phyloP scores from a whole-genome alignment of 148 eudicot genomes.

The Rhododendron kiyosumense region DNA sequence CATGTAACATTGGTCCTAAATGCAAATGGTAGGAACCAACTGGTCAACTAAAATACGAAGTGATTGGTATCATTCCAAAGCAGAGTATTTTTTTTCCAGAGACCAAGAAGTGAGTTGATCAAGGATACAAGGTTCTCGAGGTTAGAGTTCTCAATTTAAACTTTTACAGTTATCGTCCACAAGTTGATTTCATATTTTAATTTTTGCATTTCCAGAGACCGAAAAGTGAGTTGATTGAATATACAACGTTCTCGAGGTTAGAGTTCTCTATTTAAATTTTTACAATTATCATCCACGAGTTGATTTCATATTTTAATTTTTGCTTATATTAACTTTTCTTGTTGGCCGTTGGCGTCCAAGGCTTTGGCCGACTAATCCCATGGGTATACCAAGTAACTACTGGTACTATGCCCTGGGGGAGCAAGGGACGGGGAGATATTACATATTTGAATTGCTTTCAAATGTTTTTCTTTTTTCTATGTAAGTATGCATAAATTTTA shows the following conservation, averaged over 20 bases:
- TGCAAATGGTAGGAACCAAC: background rate
- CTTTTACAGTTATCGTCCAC: no score
- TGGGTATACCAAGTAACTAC: background rate
- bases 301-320: no score
- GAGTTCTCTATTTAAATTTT: background rate
- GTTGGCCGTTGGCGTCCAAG: background rate
- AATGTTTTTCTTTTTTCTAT: no score
- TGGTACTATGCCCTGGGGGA: background rate
- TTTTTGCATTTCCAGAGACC: no score
- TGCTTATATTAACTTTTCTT: background rate
- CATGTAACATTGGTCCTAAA: background rate
- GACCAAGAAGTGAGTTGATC: background rate
- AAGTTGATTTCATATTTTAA: no score
- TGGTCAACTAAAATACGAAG: no score
- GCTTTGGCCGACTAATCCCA: background rate
- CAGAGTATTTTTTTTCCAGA: background rate
- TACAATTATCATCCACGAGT: no score
- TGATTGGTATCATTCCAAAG: no score
- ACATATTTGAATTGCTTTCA: no score
- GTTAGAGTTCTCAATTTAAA: background rate
- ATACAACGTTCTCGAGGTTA: no score
- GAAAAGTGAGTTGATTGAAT: background rate
- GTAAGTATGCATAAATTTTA: background rate
- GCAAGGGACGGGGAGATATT: background rate
- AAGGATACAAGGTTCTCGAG: no score